Evolutionary conservation across 768 basidiomycete genomes (phyloP), one percentile per base, ranked within the genome.

Genomic region (Flagelloscypha sp.): DNA sequence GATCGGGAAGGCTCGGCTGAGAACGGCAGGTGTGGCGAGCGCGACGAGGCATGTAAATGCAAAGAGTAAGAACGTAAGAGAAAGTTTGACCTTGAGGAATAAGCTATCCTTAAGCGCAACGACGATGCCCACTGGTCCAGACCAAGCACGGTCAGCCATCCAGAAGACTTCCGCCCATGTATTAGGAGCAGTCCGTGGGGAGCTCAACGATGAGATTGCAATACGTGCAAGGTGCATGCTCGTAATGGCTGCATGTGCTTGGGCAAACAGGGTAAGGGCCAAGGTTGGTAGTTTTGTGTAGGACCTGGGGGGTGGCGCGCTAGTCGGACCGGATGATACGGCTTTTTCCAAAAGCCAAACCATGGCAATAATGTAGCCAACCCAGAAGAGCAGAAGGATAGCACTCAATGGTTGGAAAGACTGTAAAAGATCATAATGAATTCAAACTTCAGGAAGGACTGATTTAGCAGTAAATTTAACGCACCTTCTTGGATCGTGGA

Each of bases 121-220:
- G 16, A 40, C 9, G 10, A 48, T 38, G 2, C 48, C 48, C 7
- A 37, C 30, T n/a, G 48, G 48, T 0, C 45, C 48, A 13, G 34
- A 30, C 42, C 43, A 49, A 2, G 38, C 35, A n/a, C 40, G 27
- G 35, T 49, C 43, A 20, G 45, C 46, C 11, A 49, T 40, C 45
- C 45, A 49, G 35, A 49, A 49, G 15, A 49, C 36, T 35, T 49
- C 48, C 2, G 43, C 36, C 48, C 48, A 49, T 3, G 42, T 49
- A 24, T 27, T 40, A 15, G 42, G 42, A 18, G 42, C 39, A 7
- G 42, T 44, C 16, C 35, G 38, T 6, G 28, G 24, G 4, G 42
- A 44, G 24, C 40, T 38, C 17, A 44, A 28, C 17, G 42, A 38
- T 6, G 42, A 44, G 23, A 44, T 38, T 3, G 42, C 40, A 16